Evolutionary conservation across 257 asterid species (phyloP).

Genomic region (Cruciata laevipes): DNA sequence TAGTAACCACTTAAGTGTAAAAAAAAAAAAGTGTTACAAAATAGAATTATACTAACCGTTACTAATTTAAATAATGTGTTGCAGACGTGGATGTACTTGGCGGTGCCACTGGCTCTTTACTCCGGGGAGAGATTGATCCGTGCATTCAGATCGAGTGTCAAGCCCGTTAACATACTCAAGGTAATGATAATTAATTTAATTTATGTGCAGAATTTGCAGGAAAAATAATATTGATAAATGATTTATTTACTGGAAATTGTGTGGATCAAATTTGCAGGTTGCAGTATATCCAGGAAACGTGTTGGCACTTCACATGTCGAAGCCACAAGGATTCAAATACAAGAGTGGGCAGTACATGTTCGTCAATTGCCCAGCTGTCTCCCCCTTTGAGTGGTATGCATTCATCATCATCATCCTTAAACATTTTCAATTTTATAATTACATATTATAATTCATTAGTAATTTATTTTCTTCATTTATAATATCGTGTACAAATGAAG

Average conservation of each 20-base stretch:
- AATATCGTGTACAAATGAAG: not conserved
- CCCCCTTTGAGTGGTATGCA: conserved; percentile 88
- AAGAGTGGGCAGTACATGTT: conserved; percentile 84
- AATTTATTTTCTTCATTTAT: not conserved
- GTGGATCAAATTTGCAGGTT: conserved; percentile 37
- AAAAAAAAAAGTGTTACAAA: too few relatives aligned
- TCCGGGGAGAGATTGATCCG: conserved; percentile 62
- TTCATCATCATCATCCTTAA: not conserved
- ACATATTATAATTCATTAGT: too few relatives aligned
- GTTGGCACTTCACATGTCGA: conserved; percentile 77
- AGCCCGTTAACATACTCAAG: conserved; percentile 65
- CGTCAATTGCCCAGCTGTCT: conserved; percentile 86
- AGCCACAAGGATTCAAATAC: conserved; percentile 81
- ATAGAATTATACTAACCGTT: not conserved
- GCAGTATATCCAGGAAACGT: conserved; percentile 86
- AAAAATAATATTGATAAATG: not conserved
- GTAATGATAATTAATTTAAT: conserved; percentile 11
- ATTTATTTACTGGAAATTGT: not conserved
- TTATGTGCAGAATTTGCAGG: not conserved
- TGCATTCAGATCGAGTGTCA: conserved; percentile 69
- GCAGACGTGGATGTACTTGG: conserved; percentile 88
- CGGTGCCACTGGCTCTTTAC: conserved; percentile 51
- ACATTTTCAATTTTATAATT: not conserved
- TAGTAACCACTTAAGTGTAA: conserved; percentile 20
- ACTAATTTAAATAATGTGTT: not conserved